These are phyloP conservation scores for Microcera coccophila DNA, from an alignment of 2,329 filamentous ascomycete species.

Conservation along the genomic window DNA sequence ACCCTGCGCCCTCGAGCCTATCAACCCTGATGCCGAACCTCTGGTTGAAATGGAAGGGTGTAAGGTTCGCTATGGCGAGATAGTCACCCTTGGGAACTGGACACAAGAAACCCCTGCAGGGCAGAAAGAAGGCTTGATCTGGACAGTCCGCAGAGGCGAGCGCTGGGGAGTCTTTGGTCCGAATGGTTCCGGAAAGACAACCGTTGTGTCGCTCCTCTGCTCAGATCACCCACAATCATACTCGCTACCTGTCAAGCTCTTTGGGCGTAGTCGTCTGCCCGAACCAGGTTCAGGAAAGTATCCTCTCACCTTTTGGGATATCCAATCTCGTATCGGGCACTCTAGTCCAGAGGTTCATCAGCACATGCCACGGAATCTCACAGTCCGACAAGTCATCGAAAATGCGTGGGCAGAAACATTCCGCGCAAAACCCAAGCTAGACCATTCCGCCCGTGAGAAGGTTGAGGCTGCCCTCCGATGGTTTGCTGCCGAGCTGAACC, in stretches of 20 bases:
- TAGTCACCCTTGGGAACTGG: slow-evolving; percentile 79
- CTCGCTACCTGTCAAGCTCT: slow-evolving; percentile 79
- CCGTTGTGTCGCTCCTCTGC: slow-evolving; percentile 83
- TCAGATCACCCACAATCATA: slow-evolving; percentile 97
- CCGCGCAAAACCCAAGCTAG: slow-evolving; percentile 63
- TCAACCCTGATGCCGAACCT: slow-evolving; percentile 52
- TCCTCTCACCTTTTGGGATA: slow-evolving; percentile 86
- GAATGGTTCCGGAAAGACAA: slow-evolving; percentile 95
- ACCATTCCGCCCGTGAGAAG: slow-evolving; percentile 50
- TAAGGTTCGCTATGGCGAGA: slow-evolving; percentile 73
- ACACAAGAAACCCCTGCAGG: slow-evolving; percentile 52
- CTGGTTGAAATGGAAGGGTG: slow-evolving; percentile 87
- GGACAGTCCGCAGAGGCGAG: slow-evolving; percentile 78
- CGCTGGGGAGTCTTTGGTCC: slow-evolving; percentile 91
- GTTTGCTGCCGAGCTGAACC: slow-evolving; percentile 77
- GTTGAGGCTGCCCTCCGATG: slow-evolving; percentile 69
- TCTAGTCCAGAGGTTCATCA: slow-evolving; percentile 92
- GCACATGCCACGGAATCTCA: slow-evolving; percentile 78
- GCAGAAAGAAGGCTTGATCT: slow-evolving; percentile 62
- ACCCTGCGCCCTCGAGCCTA: slow-evolving; percentile 18
- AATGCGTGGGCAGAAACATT: slow-evolving; percentile 92
- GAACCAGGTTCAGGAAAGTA: slow-evolving; percentile 60
- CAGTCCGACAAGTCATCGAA: slow-evolving; percentile 70
- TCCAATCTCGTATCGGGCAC: slow-evolving; percentile 86
- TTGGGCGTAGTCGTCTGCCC: slow-evolving; percentile 76